Evolutionary conservation across 306 rosid species (phyloP).

Genomic region (Quercus mongolica): DNA sequence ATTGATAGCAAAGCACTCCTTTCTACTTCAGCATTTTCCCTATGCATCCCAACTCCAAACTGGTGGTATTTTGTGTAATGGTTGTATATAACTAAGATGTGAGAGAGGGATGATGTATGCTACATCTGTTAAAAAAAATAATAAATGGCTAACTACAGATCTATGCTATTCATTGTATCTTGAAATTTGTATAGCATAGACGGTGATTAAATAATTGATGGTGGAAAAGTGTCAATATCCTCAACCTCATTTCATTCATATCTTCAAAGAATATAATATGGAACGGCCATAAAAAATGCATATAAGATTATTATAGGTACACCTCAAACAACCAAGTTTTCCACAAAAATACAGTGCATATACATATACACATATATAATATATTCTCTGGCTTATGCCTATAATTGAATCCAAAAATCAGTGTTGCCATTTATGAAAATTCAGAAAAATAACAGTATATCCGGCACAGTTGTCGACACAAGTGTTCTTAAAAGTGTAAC

Average conservation of each 20-base stretch:
- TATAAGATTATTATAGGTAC: background rate
- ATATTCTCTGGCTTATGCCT: background rate
- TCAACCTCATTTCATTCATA: background rate
- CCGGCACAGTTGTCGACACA: background rate
- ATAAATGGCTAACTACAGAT: no score
- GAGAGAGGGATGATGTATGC: no score
- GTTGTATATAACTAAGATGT: no score
- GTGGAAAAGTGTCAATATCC: background rate
- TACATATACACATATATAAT: no score
- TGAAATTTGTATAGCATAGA: background rate
- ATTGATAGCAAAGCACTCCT: background rate
- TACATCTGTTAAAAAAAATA: no score
- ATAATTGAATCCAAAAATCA: background rate
- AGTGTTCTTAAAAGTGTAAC: background rate
- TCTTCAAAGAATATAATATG: background rate
- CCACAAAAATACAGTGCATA: no score
- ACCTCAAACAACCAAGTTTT: background rate
- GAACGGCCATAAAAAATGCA: background rate
- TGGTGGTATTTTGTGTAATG: no score
- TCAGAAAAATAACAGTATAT: background rate
- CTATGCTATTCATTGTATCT: background rate
- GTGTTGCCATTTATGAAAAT: background rate
- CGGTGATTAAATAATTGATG: background rate
- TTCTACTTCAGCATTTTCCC: background rate
- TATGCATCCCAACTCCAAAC: background rate